Evolutionary conservation across 768 basidiomycete genomes (phyloP), one percentile per base, ranked within the genome.

Genomic region (Leccinum truebloodii): DNA sequence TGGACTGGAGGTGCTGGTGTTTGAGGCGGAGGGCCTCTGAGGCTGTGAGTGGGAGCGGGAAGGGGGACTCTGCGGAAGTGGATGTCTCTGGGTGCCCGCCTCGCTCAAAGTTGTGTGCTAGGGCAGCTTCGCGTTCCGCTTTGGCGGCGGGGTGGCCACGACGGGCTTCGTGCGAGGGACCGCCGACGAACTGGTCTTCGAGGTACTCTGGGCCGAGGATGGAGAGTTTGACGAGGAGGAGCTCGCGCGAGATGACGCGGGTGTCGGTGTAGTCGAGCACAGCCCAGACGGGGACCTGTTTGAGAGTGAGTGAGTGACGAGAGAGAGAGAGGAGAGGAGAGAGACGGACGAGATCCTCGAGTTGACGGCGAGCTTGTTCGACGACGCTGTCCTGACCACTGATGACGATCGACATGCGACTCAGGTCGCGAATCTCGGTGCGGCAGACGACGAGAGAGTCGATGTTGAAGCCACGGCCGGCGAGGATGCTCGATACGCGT

Each of bases 361-460:
- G 85, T 65, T 98, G 96, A 63, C 97, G 80, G 46, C 97, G 83
- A 10, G 94, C 96, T 75, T 99, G 97, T 77, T 98, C 97, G 55
- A 99, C 90, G 49, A 98, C 95, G 59, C 94, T 93, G 69, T 99
- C 97, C 75, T 99, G 97, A 1, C 97, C 97, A 59, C 86, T 89
- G 52, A 99, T 82, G 65, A 98, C 95, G 74, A 99, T 94, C 71
- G 93, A 97, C 97, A 99, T 99, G 46, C 97, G 86, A 79, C 90
- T 92, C 54, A 98, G 80, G 80, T 99, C 97, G 59, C 94, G 87
- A 63, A 98, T 94, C 77, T 98, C 97, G 39, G 97, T 99, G 56
- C 92, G 86, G 77, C 97, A 99, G 26, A 99, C 97, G 68, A 99
- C 97, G 63, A 99, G 81, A 5, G 96, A 98, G 77, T 99, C 96